A percentile compares a stretch with the other conserved stretches of the same genome.
phyloP scores from a whole-genome alignment of 2,329 filamentous ascomycete genomes.

The Myriosclerotinia curreyana region DNA sequence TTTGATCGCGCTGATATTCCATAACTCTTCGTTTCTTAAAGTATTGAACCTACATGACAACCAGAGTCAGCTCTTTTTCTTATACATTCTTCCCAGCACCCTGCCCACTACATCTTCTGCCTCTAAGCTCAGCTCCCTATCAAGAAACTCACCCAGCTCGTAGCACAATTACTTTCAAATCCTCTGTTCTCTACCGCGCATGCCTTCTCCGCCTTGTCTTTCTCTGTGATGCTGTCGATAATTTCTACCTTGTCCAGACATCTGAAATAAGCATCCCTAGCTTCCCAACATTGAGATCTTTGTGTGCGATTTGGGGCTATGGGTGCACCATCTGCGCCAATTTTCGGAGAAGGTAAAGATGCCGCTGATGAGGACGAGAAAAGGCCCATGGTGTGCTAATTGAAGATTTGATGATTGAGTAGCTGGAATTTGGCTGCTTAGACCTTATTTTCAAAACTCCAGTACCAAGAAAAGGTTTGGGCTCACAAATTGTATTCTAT shows the following conservation, averaged over 20 bases:
- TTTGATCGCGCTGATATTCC: slow-evolving; percentile 80
- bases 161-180: slow-evolving; percentile 84
- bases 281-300: slow-evolving; percentile 83
- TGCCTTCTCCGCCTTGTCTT: slow-evolving; percentile 52
- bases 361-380: slow-evolving; percentile 41
- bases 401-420: neutral
- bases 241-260: slow-evolving; percentile 83
- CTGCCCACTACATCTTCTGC: neutral
- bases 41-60: slow-evolving; percentile 75
- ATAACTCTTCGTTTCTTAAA: slow-evolving; percentile 97
- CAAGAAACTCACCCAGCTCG: slow-evolving; percentile 72
- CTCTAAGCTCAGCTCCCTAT: neutral
- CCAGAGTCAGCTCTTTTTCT: slow-evolving; percentile 21
- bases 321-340: slow-evolving; percentile 56
- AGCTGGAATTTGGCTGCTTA: neutral
- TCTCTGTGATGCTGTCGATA: slow-evolving; percentile 65
- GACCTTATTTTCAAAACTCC: neutral
- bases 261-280: slow-evolving; percentile 80
- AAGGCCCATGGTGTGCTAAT: slow-evolving; percentile 48
- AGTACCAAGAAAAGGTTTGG: neutral
- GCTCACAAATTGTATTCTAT: neutral
- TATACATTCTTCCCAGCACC: slow-evolving; percentile 14
- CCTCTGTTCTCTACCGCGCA: slow-evolving; percentile 59
- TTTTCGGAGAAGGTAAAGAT: slow-evolving; percentile 43
- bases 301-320: slow-evolving; percentile 83